phyloP scores from a whole-genome alignment of 371 early-diverging fungal genomes.

The Mortierella sp. region DNA sequence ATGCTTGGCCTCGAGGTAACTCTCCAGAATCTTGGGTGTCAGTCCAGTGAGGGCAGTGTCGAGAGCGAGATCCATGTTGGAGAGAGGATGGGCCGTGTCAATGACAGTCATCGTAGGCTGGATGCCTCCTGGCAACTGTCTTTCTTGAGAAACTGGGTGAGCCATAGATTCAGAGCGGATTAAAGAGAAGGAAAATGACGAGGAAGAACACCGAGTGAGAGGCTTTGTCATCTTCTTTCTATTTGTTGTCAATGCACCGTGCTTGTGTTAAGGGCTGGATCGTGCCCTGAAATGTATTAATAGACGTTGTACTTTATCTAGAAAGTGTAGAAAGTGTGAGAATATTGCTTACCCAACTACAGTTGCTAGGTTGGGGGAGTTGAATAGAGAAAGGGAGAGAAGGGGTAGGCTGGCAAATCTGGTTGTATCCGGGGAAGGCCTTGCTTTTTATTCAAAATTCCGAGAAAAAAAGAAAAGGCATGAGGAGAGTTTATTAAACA shows the following conservation, averaged over 20 bases:
- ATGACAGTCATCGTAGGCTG: slow-evolving; percentile 2
- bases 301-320: too few species aligned
- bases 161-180: background rate
- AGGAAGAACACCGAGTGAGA: too few species aligned
- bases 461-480: too few species aligned
- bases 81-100: slow-evolving; percentile 23
- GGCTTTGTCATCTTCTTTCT: background rate
- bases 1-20: slow-evolving; percentile 12
- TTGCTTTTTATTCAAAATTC: too few species aligned
- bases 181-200: background rate
- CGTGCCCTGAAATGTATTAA: background rate
- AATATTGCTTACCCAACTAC: too few species aligned
- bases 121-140: slow-evolving; percentile 24
- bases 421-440: too few species aligned
- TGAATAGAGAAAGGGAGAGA: too few species aligned
- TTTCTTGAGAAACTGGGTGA: background rate
- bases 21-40: background rate
- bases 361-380: too few species aligned
- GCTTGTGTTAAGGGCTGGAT: background rate
- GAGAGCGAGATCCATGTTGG: slow-evolving; percentile 14
- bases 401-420: too few species aligned
- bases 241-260: background rate
- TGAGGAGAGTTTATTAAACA: too few species aligned
- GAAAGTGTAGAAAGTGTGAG: too few species aligned
- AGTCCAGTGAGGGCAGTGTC: slow-evolving; percentile 10